Base-by-base conservation (phyloP, 106 monocot genomes). In the Acorus gramineus region DNA sequence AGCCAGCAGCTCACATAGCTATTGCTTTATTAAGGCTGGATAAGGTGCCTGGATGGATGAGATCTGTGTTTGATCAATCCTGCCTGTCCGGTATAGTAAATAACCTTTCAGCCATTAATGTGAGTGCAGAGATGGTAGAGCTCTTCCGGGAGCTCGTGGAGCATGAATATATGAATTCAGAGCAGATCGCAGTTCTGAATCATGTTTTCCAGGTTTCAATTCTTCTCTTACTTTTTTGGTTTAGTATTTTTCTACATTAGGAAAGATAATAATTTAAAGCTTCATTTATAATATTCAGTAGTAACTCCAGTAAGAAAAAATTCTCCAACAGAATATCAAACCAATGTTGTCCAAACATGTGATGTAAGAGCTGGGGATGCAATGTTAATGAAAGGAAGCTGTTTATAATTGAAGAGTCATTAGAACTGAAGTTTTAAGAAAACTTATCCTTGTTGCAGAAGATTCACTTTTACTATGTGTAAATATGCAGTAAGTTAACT, bases 81-180 rank as follows among this genome's bases (percentile, higher is more conserved):
- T 79, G 74, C 63, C 70, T 98, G 62, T 83, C 85, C 71, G 80
- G 85, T 8, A 83, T 91, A 45, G 14, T 88, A 50, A 63, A 63
- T 45, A 85, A 84, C 53, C 78, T 98, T 75, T 85, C 78, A 50
- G 87, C 83, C 45, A 66, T 71, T 47, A 88, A 79, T 63, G 52
- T 98, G 56, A 91, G 73, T 45, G 52, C 75, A 57, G 91, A 91
- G 61, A 85, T 90, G 63, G 83, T 98, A 11, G 79, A 59, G 72
- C 77, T 98, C 42, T 87, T 98, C 61, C 63, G 73, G 52, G 83
- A 78, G 56, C 71, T 98, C 28, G 61, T 81, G 72, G 51, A 46
- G 2, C 77, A 53, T 57, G 78, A 83, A 57, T 85, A 70, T 77
- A 67, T 98, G 13, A 83, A 65, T 56, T 64, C 83, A 65, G 81